Conservation (phyloP, 2,329 filamentous ascomycete genomes). For the Xylaria sp. region DNA sequence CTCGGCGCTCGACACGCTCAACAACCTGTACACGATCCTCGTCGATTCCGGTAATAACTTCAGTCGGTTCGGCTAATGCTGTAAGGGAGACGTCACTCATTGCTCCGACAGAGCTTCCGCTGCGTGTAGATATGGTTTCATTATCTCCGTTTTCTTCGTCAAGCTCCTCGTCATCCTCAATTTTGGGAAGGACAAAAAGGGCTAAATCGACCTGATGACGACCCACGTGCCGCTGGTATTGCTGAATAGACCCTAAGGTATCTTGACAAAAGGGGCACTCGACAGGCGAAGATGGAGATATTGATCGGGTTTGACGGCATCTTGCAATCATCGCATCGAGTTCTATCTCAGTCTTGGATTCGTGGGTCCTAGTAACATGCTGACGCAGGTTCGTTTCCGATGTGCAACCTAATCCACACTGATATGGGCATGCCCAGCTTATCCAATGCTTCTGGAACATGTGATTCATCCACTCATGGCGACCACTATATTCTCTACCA, state of each 20-base stretch:
- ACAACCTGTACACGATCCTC: conserved; percentile 40
- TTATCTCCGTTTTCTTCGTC: conserved; percentile 11
- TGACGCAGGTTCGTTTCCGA: conserved; percentile 12
- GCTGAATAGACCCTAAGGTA: conserved; percentile 20
- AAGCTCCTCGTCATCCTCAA: conserved; percentile 19
- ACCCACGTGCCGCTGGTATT: conserved; percentile 44
- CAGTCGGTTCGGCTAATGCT: not conserved
- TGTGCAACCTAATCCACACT: conserved; percentile 26
- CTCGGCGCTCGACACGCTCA: conserved; percentile 44
- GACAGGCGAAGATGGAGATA: conserved; percentile 2
- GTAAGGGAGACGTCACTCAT: not conserved
- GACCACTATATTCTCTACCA: conserved; percentile 36
- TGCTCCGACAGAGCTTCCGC: conserved; percentile 9
- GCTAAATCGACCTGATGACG: conserved; percentile 43
- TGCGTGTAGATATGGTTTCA: conserved; percentile 15
- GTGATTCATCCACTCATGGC: conserved; percentile 43
- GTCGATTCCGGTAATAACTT: not conserved
- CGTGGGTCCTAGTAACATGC: conserved; percentile 5
- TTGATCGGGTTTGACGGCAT: conserved; percentile 16
- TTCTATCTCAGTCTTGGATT: conserved; percentile 18
- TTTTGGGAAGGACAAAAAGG: conserved; percentile 37
- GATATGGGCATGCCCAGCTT: conserved; percentile 39
- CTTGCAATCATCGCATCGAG: conserved; percentile 7
- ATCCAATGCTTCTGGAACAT: conserved; percentile 42
- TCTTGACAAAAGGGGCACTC: conserved; percentile 39